Base-by-base conservation (phyloP, 441 rosid genomes). In the Capsella rubella region DNA sequence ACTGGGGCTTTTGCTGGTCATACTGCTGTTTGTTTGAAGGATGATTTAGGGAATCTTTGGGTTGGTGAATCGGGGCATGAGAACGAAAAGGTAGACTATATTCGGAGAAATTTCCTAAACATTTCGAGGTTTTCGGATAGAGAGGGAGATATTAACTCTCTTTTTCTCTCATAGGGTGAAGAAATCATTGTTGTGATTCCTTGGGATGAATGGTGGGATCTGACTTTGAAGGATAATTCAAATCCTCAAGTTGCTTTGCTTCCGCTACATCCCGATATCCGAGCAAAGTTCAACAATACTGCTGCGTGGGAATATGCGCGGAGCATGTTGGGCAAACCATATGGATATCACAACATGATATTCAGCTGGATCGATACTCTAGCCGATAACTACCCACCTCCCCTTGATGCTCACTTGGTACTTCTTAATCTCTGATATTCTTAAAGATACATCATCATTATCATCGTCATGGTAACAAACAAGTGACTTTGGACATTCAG, bases 1-100 rank as follows among this genome's bases (percentile, higher is more conserved):
- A 95, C 96, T 10, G 98, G 99, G 14, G 97, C 99, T 53, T 95
- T 89, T 80, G 98, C 98, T 78, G 99, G 99, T 79, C 99, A 95
- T 43, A 92, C 97, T 12, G 93, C 99, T 18, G 99, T 95, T 78
- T 95, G 98, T 87, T 82, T 95, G 85, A 90, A 90, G 82, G 99
- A 95, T 86, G 89, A 84, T 61, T 69, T 73, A 69, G 98, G 97
- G 57, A 88, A 90, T 64, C 91, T 95, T 52, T 95, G 98, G 98
- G 98, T 95, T 85, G 99, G 95, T 75, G 99, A 95, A 87, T 95
- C 99, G 1, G 99, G 98, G 47, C 97, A 89, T 34, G 98, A 92
- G 87, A 95, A 92, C 82, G 98, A 92, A 60, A 87, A 95, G 97
- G 97, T 92, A 60, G 66, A 63, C 5, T 10, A 21, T 53, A 2